phyloP scores from a whole-genome alignment of 1,139 yeast genomes.

The Scheffersomyces insectosa region DNA sequence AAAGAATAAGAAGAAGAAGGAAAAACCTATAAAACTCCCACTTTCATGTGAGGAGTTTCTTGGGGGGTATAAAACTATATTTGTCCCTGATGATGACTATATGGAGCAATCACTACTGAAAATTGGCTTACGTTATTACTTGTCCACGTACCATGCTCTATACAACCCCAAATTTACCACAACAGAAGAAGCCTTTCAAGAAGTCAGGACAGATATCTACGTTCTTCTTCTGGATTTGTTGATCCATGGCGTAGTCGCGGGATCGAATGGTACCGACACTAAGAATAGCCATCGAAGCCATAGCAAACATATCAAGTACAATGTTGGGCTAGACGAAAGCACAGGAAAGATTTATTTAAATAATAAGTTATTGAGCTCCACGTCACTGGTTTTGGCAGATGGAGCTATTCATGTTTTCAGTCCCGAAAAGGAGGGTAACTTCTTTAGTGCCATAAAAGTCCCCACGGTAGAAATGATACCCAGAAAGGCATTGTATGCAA shows the following conservation, averaged over 20 bases:
- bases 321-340: slow-evolving; percentile 6
- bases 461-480: slow-evolving; percentile 55
- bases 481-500: slow-evolving; percentile 69
- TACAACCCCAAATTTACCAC: slow-evolving; percentile 20
- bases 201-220: slow-evolving; percentile 31
- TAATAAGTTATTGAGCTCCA: slow-evolving; percentile 19
- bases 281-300: slow-evolving; percentile 3
- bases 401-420: slow-evolving; percentile 65
- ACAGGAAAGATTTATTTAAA: slow-evolving; percentile 11
- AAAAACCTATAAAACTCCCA: slow-evolving; percentile 14
- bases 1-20: slow-evolving; percentile 10
- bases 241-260: slow-evolving; percentile 29
- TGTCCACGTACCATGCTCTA: slow-evolving; percentile 25
- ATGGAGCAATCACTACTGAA: slow-evolving; percentile 26
- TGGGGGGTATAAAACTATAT: slow-evolving; percentile 26
- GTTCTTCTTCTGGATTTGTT: slow-evolving; percentile 27
- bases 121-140: slow-evolving; percentile 31
- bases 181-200: slow-evolving; percentile 34
- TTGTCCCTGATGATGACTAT: slow-evolving; percentile 37
- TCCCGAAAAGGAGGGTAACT: slow-evolving; percentile 16
- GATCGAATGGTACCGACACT: slow-evolving; percentile 10
- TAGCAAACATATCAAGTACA: slow-evolving; percentile 5
- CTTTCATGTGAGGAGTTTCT: slow-evolving; percentile 31
- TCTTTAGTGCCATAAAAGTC: slow-evolving; percentile 32
- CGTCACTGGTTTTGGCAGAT: slow-evolving; percentile 52